Base-by-base conservation (phyloP, 75 land plant species). In the Adiantum capillusveneris region DNA sequence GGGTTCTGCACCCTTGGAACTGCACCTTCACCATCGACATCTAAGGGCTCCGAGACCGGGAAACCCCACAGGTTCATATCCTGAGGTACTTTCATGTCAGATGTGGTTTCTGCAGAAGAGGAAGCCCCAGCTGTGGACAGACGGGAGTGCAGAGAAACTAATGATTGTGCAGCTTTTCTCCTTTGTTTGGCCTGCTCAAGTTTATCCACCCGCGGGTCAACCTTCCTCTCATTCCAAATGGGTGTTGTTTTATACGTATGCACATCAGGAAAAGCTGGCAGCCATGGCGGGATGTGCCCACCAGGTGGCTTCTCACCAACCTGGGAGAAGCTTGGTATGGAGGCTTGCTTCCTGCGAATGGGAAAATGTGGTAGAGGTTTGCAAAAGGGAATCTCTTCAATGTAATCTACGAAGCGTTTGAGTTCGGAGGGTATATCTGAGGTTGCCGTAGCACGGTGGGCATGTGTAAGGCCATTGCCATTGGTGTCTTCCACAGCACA, bases 261-360 rank as follows among this genome's bases (percentile, higher is more conserved):
- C 0, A 79, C 81, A 58, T 84, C 84, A 0, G 94, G 94, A 55
- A 82, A 80, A 14, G 75, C 75, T 1, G 97, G 97, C 25, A 92
- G 64, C 97, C 97, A 92, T 37, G 68, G 26, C 0, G 97, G 97
- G 9, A 92, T 80, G 25, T 92, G 85, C 1, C 69, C 57, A 0
- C 55, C 59, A 9, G 84, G 76, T 0, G 88, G 80, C 31, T 56
- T 62, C 58, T 84, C 82, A 11, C 83, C 84, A 7, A 69, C 41
- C 62, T 74, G 73, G 1, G 62, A 60, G 63, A 88, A 92, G 34
- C 78, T 88, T 0, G 84, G 78, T 0, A 52, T 57, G 6, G 56
- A 42, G 20, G 57, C 70, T 21, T 71, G 24, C 12, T 59, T 61
- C 58, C 68, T 82, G 0, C 63, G n/a, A 42, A 92, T 71, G n/a